Evolutionary conservation across 2,329 filamentous ascomycete genomes (phyloP), one percentile per base, ranked within the genome.

Genomic region (Exophiala aquamarina): DNA sequence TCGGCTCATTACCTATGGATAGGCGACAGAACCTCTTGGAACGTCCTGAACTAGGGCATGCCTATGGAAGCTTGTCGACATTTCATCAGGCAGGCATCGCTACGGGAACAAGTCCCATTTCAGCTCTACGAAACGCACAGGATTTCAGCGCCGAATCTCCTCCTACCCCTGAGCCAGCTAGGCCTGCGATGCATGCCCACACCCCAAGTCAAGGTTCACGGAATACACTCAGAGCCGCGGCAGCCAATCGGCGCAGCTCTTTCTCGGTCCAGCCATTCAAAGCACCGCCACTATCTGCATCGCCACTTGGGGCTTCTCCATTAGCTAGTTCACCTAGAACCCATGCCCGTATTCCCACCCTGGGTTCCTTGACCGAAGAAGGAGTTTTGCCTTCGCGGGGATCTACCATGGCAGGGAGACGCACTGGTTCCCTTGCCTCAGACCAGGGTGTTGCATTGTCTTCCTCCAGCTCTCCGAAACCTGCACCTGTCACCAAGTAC

Each of bases 191-290:
- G 51, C 62, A 74, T 19, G 66, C 72, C 50, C 66, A 68, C 51
- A 67, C 72, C 36, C 68, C 63, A 17, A 66, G 66, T 13, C 72
- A 75, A 50, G 70, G 68, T 6, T 75, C 70, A 56, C 79, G 72
- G 61, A 74, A 69, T 47, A 76, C 69, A 43, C 66, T 72, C 47
- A 70, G 73, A 31, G 72, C 72, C 6, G 67, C 72, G 11, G 61
- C 68, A 17, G 70, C 78, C 38, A 77, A 77, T 43, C 80, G 90
- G 59, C 82, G 89, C 43, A 84, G 87, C 5, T 96, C 89, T 0
- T 81, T 95, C 17, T 94, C 89, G 1, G 95, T 96, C 61, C 89
- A 94, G 59, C 91, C 92, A 0, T 98, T 98, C 74, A 98, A 98
- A 68, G 89, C 91, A 11, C 92, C 92, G 9, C 94, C 92, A 1